These are phyloP conservation scores for Prunus yedoensis DNA, from an alignment of 331 rosid species.

Conservation along the genomic window DNA sequence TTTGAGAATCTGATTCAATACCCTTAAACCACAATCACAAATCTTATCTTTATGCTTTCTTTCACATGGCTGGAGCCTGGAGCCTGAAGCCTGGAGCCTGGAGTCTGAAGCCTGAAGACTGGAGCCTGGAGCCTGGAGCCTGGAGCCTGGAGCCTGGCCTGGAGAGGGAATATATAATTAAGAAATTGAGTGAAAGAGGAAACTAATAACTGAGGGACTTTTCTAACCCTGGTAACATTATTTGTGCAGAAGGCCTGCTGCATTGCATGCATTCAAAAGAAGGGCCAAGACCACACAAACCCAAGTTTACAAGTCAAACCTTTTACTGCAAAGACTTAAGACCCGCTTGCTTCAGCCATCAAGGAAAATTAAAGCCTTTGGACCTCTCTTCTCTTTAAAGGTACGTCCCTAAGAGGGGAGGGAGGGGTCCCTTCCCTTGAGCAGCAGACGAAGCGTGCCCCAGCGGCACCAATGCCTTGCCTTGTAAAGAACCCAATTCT, in stretches of 20 bases:
- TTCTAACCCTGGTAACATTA: background rate
- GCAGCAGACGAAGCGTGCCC: conserved; percentile 56
- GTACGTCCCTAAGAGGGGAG: background rate
- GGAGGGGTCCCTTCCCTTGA: conserved; percentile 34
- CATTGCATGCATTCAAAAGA: background rate
- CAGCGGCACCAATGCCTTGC: conserved; percentile 44
- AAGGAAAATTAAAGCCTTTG: conserved; percentile 25
- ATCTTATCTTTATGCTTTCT: background rate
- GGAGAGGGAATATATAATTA: too few relatives aligned
- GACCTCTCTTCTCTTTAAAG: conserved; percentile 34
- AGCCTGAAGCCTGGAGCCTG: too few relatives aligned
- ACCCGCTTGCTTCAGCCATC: background rate
- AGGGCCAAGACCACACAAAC: conserved; percentile 18
- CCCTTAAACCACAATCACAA: background rate
- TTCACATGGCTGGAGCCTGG: background rate
- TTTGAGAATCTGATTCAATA: background rate
- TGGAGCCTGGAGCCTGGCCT: too few relatives aligned
- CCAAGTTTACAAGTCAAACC: conserved; percentile 63
- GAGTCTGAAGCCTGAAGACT: too few relatives aligned
- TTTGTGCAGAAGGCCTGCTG: background rate
- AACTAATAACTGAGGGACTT: background rate
- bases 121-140: too few relatives aligned
- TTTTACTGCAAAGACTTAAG: conserved; percentile 48
- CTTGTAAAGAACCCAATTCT: conserved; percentile 63
- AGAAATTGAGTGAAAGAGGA: background rate